Evolutionary conservation across 805 yeast genomes (phyloP), one percentile per base, ranked within the genome.

Genomic region (Wickerhamomyces tratensis): DNA sequence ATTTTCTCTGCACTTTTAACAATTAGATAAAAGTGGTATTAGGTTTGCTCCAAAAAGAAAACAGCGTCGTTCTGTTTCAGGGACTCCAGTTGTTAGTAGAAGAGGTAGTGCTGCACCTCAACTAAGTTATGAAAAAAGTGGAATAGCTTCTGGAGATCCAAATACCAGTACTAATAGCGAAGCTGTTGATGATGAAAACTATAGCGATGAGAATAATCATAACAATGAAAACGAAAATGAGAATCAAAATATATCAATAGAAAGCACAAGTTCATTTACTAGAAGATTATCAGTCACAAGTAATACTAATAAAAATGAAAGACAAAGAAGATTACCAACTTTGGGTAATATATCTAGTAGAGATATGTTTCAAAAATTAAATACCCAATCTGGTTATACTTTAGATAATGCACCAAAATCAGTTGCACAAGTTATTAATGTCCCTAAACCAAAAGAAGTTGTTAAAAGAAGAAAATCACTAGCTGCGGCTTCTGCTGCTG

Each of bases 31-130:
- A 52, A 68, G 77, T 40, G 74, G 79, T 26, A 72, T 82, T 11
- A 76, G 82, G 43, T 82, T 82, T 59, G 67, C 72, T n/a, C 88
- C 88, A 3, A 80, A 79, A 46, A 51, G 65, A 10, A 68, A 61
- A 39, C 67, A 66, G 44, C 68, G 72, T 50, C 63, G 74, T 41
- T 56, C 65, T 25, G 54, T 55, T 1, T 44, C 54, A 3, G 45
- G 49, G 9, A 57, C 64, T 2, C 56, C 62, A 27, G 47, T 49
- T 20, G 52, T 50, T 7, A 51, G 61, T 31, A 53, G 59, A 42
- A 51, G 49, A 39, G 36, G 58, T 7, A 54, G 51, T 36, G 43
- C 45, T 27, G 45, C 53, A 1, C 48, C 58, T 7, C 33, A 31
- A 31, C 34, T 31, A 13, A 31, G 13, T 6, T 5, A 9, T 11